Conservation (phyloP, 345 rosid genomes). For the Leavenworthia alabamica region DNA sequence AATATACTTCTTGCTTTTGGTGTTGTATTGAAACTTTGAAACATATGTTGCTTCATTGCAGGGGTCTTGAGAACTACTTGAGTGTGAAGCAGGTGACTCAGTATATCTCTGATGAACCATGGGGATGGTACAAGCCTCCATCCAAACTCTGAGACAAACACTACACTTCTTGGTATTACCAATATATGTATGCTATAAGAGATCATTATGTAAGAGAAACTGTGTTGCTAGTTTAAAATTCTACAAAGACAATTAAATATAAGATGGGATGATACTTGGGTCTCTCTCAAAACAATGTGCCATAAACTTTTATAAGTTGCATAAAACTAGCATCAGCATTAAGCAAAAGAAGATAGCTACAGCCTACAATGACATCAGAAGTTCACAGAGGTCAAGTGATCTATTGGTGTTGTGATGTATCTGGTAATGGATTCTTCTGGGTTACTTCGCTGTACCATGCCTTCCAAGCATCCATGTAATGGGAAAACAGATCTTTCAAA, state of each 20-base stretch:
- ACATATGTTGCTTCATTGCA: constrained; percentile 24
- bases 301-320: neutral
- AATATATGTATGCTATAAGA: neutral
- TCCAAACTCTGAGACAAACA: constrained; percentile 48
- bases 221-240: neutral
- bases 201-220: neutral
- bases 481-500: constrained; percentile 68
- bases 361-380: constrained; percentile 15
- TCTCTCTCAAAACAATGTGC: neutral
- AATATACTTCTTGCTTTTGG: neutral
- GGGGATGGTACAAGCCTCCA: constrained; percentile 91
- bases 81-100: constrained; percentile 90
- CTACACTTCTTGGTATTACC: neutral
- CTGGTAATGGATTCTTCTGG: constrained; percentile 40
- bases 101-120: constrained; percentile 67
- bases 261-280: neutral
- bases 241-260: neutral
- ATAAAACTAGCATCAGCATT: constrained; percentile 2
- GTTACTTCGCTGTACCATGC: constrained; percentile 78
- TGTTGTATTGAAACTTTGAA: neutral
- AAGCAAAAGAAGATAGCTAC: constrained; percentile 2
- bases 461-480: constrained; percentile 90
- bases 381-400: neutral
- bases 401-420: constrained; percentile 31
- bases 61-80: constrained; percentile 93